Evolutionary conservation across 2,329 filamentous ascomycete genomes (phyloP).

Genomic region (Paramyrothecium sp.): DNA sequence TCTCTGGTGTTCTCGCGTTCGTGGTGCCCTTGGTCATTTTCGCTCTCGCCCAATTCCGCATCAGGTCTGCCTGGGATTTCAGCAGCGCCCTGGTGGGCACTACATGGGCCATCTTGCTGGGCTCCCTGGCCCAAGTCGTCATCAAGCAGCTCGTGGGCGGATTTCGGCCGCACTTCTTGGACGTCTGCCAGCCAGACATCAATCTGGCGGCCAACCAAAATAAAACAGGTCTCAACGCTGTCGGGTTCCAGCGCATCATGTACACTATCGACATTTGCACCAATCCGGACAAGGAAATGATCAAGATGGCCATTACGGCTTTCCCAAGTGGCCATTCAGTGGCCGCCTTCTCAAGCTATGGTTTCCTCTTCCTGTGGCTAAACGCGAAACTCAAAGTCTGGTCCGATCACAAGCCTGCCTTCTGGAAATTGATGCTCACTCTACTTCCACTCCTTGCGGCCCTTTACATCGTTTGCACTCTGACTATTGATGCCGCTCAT

Average conservation of each 20-base stretch:
- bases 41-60: slow-evolving; percentile 54
- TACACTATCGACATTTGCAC: slow-evolving; percentile 64
- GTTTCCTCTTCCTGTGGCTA: slow-evolving; percentile 65
- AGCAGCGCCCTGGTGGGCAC: slow-evolving; percentile 64
- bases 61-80: slow-evolving; percentile 56
- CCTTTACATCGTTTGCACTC: slow-evolving; percentile 55
- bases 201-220: slow-evolving; percentile 38
- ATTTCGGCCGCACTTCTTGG: slow-evolving; percentile 62
- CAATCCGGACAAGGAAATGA: slow-evolving; percentile 44
- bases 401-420: slow-evolving; percentile 61
- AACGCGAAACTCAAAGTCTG: slow-evolving; percentile 73
- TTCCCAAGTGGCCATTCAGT: slow-evolving; percentile 70
- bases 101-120: slow-evolving; percentile 56
- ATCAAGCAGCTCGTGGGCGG: slow-evolving; percentile 67
- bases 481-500: slow-evolving; percentile 66
- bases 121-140: slow-evolving; percentile 64
- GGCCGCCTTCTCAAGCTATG: slow-evolving; percentile 61
- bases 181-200: slow-evolving; percentile 60
- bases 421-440: slow-evolving; percentile 64
- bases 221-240: slow-evolving; percentile 35
- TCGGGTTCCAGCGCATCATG: slow-evolving; percentile 60
- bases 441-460: slow-evolving; percentile 61
- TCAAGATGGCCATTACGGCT: slow-evolving; percentile 61
- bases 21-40: slow-evolving; percentile 58
- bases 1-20: slow-evolving; percentile 54